Evolutionary conservation across 495 filamentous ascomycete genomes (phyloP), one percentile per base, ranked within the genome.

Genomic region (Tuber calosporum): DNA sequence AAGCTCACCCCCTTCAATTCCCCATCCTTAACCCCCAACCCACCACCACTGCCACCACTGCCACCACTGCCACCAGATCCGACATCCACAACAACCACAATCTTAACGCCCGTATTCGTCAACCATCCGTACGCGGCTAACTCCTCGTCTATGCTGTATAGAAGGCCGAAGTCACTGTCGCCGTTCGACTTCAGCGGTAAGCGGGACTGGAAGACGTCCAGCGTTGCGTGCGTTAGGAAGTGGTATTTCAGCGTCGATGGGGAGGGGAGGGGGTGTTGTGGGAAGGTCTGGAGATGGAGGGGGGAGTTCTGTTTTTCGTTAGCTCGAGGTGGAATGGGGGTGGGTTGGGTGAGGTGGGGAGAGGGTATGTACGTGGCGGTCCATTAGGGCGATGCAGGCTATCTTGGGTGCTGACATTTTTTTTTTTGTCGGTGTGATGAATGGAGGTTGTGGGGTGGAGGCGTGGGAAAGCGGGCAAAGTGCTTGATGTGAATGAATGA

Each of bases 61-160:
- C 77, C 70, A 68, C 74, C 69, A 58, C 80, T 67, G 53, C 76
- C 70, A 34, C 39, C 20, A 0, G 45, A 48, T n/a, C 74, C 72
- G 53, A 96, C 89, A 82, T 98, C 95, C 20, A 98, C 90, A 1
- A 97, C 88, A 53, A 92, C 88, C 40, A 97, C 88, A 76, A 99
- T 88, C 82, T 92, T 93, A 40, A 94, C 88, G 8, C 94, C 94
- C 8, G 96, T 98, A 82, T 96, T 97, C n/a, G 95, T 98, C 80
- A 97, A 86, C 89, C 92, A 98, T 74, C 95, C 95, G 85, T 97
- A 99, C 72, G 90, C 88, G 26, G 93, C 92, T 34, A 98, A 85
- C 17, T 92, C 88, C 82, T 99, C 96, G 83, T 98, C 96, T 62
- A 99, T 85, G 26, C 92, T 92, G 82, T 97, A 93, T 43, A 99